Evolutionary conservation across 768 basidiomycete species (phyloP).

Genomic region (Suillus variegatus): DNA sequence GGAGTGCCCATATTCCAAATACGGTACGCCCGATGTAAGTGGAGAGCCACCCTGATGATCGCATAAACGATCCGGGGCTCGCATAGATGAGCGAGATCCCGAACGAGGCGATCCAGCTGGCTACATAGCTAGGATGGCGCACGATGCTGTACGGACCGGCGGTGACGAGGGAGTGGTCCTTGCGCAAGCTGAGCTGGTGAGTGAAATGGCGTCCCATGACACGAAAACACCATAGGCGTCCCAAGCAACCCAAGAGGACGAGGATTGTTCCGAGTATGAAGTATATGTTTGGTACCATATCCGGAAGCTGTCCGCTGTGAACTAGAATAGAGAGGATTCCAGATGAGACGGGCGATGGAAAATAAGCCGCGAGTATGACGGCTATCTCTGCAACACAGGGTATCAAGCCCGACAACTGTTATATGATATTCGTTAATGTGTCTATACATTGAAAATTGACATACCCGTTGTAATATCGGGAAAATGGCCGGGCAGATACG

Average conservation of each 20-base stretch:
- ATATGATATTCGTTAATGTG: constrained; percentile 9
- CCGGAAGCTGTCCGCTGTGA: constrained; percentile 21
- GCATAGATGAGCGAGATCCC: constrained; percentile 35
- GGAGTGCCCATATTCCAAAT: constrained; percentile 30
- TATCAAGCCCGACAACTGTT: constrained; percentile 27
- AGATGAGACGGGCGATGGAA: constrained; percentile 23
- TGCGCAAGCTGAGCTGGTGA: constrained; percentile 32
- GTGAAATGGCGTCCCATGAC: constrained; percentile 37
- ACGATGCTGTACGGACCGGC: constrained; percentile 37
- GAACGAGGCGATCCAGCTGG: constrained; percentile 21
- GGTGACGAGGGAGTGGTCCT: constrained; percentile 32
- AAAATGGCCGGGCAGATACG: constrained; percentile 21
- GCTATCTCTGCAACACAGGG: constrained; percentile 29
- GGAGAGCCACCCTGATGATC: constrained; percentile 28
- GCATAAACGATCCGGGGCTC: constrained; percentile 30
- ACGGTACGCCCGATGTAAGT: constrained; percentile 19
- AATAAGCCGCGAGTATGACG: constrained; percentile 20
- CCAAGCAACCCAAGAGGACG: constrained; percentile 26
- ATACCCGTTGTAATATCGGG: constrained; percentile 27
- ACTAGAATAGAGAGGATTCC: constrained; percentile 21
- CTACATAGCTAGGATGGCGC: constrained; percentile 38
- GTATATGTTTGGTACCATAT: constrained; percentile 21
- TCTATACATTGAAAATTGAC: not conserved
- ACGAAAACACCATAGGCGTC: constrained; percentile 40
- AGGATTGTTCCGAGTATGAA: constrained; percentile 33